Evolutionary conservation across 176 grass and related monocot species (phyloP), one percentile per base, ranked within the genome.

Genomic region (Oropetium thomaeum): DNA sequence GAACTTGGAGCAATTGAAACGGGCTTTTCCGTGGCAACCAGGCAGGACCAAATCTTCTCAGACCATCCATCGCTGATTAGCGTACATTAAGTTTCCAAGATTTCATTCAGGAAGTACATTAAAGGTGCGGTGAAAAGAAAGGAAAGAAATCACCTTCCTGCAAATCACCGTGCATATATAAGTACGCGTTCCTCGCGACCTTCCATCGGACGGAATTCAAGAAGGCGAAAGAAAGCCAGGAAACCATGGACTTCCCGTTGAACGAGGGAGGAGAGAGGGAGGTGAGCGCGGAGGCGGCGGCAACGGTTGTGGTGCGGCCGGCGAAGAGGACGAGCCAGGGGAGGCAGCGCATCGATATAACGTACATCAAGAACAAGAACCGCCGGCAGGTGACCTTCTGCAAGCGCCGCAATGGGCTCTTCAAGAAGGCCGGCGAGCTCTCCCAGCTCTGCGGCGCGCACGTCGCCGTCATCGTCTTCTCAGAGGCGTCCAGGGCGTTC

Each of bases 351-450:
- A 68, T 45, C 31, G 39, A 67, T 49, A 75, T 68, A 29, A 15
- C 29, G 51, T 17, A 12, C 71, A 85, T 89, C 64, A 48, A 72
- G 5, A 15, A 85, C 48, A 43, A 58, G 31, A 39, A 38, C 16
- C 42, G 15, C 0, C 60, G 77, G 11, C 82, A 77, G 43, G 82
- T 81, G 0, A 77, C 48, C 35, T 80, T 71, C 54, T 85, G 78
- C 34, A 90, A 86, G 74, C 73, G 87, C 42, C 71, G 61, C 16
- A 5, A 37, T n/a, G 87, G 78, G 11, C 48, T 80, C 19, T 83
- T 89, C 3, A 96, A 96, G 79, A 96, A 91, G 77, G 77, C 73
- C 11, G 79, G 62, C 45, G 92, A 96, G 67, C 73, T 96, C 7
- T 62, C 69, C 27, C 73, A 78, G 75, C 88, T 91, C 49, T 89